Percentiles rank a stretch among this genome's conserved stretches.
phyloP scores from a whole-genome alignment of 2,329 filamentous ascomycete genomes.

The Fusarium sp. region DNA sequence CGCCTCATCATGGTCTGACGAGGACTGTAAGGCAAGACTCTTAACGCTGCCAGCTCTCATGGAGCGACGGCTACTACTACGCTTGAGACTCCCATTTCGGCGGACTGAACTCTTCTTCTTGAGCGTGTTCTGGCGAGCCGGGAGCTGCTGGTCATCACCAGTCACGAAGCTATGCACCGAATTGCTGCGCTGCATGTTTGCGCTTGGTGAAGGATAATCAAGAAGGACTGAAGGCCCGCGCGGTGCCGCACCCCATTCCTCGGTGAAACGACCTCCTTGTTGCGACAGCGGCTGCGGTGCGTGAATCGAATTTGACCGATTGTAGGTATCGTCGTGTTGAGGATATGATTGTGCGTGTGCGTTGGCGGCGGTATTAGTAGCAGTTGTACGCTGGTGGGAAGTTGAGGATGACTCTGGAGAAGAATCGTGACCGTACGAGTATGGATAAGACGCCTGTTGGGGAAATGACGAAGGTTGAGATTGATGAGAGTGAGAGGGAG shows the following conservation, averaged over 20 bases:
- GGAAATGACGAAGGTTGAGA: conserved; percentile 36
- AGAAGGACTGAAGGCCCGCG: conserved; percentile 70
- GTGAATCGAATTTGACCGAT: conserved; percentile 25
- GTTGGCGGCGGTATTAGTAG: conserved; percentile 30
- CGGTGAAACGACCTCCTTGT: conserved; percentile 66
- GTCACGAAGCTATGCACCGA: conserved; percentile 66
- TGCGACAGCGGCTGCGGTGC: conserved; percentile 35
- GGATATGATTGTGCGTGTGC: conserved; percentile 13
- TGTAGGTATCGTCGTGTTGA: conserved; percentile 35
- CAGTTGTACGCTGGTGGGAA: conserved; percentile 25
- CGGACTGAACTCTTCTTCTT: conserved; percentile 88
- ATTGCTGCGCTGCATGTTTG: conserved; percentile 66
- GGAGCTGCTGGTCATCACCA: conserved; percentile 55
- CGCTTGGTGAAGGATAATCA: conserved; percentile 53
- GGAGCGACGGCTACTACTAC: conserved; percentile 82
- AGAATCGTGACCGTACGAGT: conserved; percentile 35
- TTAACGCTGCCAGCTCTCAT: conserved; percentile 87
- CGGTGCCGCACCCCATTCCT: conserved; percentile 76
- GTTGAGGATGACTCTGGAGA: conserved; percentile 34
- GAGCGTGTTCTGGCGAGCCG: conserved; percentile 73
- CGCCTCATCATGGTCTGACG: conserved; percentile 71
- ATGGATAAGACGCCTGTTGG: conserved; percentile 30
- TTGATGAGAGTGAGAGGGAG: conserved; percentile 36
- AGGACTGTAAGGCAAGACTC: conserved; percentile 78
- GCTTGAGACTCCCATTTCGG: conserved; percentile 76